These are phyloP conservation scores for Colletotrichum caudatum DNA, from an alignment of 2,329 filamentous ascomycete genomes.

Conservation along the genomic window DNA sequence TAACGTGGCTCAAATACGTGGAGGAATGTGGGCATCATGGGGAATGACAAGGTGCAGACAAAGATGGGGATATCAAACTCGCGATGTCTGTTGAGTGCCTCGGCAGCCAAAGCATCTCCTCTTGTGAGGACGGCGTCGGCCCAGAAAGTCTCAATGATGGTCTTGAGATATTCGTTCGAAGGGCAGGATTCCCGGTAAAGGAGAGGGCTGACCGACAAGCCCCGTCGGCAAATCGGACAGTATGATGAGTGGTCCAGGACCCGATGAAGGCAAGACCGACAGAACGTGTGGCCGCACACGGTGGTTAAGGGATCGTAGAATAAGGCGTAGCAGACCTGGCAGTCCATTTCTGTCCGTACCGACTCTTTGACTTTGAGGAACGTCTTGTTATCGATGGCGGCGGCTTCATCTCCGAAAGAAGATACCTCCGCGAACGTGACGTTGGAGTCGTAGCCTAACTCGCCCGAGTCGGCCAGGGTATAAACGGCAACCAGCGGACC, in stretches of 20 bases:
- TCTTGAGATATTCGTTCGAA: slow-evolving; percentile 72
- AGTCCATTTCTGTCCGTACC: slow-evolving; percentile 80
- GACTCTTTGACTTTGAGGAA: slow-evolving; percentile 71
- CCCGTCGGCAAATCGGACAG: slow-evolving; percentile 84
- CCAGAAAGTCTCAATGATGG: slow-evolving; percentile 77
- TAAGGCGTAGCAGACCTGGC: slow-evolving; percentile 86
- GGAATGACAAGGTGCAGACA: slow-evolving; percentile 84
- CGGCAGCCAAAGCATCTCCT: slow-evolving; percentile 64
- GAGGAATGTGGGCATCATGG: slow-evolving; percentile 85
- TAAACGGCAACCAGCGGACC: slow-evolving; percentile 76
- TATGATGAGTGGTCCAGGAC: slow-evolving; percentile 81
- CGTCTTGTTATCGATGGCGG: slow-evolving; percentile 46
- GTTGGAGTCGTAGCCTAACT: slow-evolving; percentile 68
- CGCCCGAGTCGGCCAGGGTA: slow-evolving; percentile 71
- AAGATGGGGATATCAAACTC: slow-evolving; percentile 79
- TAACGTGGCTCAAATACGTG: slow-evolving; percentile 96
- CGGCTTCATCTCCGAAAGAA: slow-evolving; percentile 45
- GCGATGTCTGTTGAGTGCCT: slow-evolving; percentile 67
- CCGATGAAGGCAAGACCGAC: slow-evolving; percentile 80
- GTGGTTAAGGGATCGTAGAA: slow-evolving; percentile 88
- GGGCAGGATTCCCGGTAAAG: slow-evolving; percentile 57
- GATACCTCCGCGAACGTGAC: slow-evolving; percentile 59
- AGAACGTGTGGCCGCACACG: slow-evolving; percentile 90
- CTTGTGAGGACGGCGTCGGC: slow-evolving; percentile 72
- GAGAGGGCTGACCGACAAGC: slow-evolving; percentile 64